These are phyloP conservation scores for Colletotrichum lentis DNA, from an alignment of 2,329 filamentous ascomycete species.

Conservation along the genomic window DNA sequence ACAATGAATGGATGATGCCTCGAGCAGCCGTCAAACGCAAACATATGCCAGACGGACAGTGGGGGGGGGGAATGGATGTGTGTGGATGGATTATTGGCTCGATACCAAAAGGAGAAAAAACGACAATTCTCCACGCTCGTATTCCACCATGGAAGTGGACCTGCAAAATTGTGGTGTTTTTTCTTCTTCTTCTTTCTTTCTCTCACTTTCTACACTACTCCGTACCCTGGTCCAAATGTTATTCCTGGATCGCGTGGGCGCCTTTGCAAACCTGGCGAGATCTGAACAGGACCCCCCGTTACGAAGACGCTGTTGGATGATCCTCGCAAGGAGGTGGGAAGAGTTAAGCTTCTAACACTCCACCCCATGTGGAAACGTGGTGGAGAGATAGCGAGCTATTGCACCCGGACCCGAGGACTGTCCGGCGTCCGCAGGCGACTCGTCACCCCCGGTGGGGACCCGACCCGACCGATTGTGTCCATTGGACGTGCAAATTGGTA, in stretches of 20 bases:
- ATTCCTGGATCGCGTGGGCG: constrained; percentile 30
- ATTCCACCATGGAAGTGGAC: constrained; percentile 25
- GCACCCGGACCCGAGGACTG: background rate
- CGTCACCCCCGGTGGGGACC: constrained; percentile 22
- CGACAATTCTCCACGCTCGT: constrained; percentile 26
- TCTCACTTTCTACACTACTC: too few relatives aligned
- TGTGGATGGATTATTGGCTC: background rate
- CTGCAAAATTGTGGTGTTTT: constrained; percentile 9
- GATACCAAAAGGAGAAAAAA: constrained; percentile 1
- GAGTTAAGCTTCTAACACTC: constrained; percentile 37
- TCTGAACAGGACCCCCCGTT: constrained; percentile 6
- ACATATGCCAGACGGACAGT: constrained; percentile 14
- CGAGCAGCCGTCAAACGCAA: constrained; percentile 29
- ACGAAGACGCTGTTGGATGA: constrained; percentile 11
- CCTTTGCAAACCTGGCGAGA: constrained; percentile 20
- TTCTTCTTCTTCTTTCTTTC: background rate
- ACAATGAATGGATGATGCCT: constrained; percentile 29
- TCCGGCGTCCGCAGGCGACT: constrained; percentile 4
- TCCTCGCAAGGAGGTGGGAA: constrained; percentile 30
- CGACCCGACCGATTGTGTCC: background rate
- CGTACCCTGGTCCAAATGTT: constrained; percentile 2
- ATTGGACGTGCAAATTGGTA: constrained; percentile 9
- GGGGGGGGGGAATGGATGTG: background rate
- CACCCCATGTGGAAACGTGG: constrained; percentile 4
- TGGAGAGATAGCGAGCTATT: constrained; percentile 26